Evolutionary conservation across 2,329 filamentous ascomycete genomes (phyloP).

Genomic region (Chaetomiaceae sp.): DNA sequence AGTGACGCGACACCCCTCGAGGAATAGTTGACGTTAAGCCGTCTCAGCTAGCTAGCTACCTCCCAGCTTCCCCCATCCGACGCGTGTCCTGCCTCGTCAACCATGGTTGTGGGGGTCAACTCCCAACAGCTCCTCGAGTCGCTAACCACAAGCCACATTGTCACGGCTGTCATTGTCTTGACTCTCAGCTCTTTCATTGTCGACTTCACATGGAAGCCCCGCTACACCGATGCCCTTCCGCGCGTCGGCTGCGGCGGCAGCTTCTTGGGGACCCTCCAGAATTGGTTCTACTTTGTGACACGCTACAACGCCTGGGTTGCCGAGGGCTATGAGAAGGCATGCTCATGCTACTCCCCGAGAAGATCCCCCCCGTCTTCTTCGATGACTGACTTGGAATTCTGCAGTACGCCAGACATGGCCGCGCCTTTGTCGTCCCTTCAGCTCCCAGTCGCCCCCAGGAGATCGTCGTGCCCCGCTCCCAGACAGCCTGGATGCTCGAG

Average conservation of each 20-base stretch:
- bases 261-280: slow-evolving; percentile 35
- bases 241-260: slow-evolving; percentile 37
- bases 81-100: background rate
- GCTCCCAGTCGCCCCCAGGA: slow-evolving; percentile 39
- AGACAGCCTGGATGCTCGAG: slow-evolving; percentile 44
- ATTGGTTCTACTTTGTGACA: slow-evolving; percentile 37
- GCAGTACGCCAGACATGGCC: slow-evolving; percentile 38
- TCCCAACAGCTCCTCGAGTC: slow-evolving; percentile 28
- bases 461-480: slow-evolving; percentile 40
- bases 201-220: slow-evolving; percentile 37
- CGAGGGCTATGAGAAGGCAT: slow-evolving; percentile 41
- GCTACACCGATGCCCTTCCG: slow-evolving; percentile 37
- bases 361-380: background rate
- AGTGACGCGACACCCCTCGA: too few relatives aligned
- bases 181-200: slow-evolving; percentile 36
- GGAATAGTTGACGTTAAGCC: too few relatives aligned
- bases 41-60: too few relatives aligned
- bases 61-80: background rate
- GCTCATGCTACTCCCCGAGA: background rate
- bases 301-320: slow-evolving; percentile 38
- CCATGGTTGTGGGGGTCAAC: slow-evolving; percentile 22
- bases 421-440: slow-evolving; percentile 40
- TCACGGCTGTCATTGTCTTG: slow-evolving; percentile 30
- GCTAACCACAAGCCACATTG: slow-evolving; percentile 29
- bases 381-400: background rate